Evolutionary conservation across 1,284 basidiomycete genomes (phyloP), one percentile per base, ranked within the genome.

Genomic region (Microbotryum scabiosae): DNA sequence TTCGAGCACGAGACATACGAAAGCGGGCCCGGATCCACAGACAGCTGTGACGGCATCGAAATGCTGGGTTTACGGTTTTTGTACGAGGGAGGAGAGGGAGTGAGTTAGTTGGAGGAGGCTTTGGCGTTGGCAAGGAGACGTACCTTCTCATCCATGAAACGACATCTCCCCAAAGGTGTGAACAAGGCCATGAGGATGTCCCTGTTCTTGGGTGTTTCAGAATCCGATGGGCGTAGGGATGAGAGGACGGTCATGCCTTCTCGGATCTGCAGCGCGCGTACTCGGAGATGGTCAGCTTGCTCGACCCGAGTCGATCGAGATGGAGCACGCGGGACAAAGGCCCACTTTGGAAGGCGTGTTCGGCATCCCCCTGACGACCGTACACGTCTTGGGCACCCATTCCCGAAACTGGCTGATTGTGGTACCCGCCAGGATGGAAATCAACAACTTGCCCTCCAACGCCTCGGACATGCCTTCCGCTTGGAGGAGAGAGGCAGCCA

Each of bases 41-140:
- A 99, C 80, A 10, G 96, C 96, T 0, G 96, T 99, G 73, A 90
- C 96, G 4, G 93, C 94, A 76, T 99, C 94, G 73, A 99, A 98
- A 77, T 97, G 87, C 75, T 67, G 52, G 41, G n/a, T 3, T 50
- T 7, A 23, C 20, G 23, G 28, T 51, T 10, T 25, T 14, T 2
- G 36, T 41, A 9, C 16, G 36, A 41, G 36, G 36, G 16, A 18
- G 16, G 14, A 41, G 36, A 41, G 36, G 36, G 16, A 41, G 16
- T 41, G 36, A 12, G 12, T 41, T 16, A 12, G 4, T n/a, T 28
- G 12, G 21, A 8, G 58, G 26, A 20, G 44, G 23, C n/a, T n/a
- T n/a, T n/a, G 53, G 46, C 18, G 23, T 4, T 4, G 21, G 28
- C 21, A 9, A 30, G 2, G n/a, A 1, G 30, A 20, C 49, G 46